Percentiles rank a stretch among this genome's conserved stretches.
Conservation (phyloP, 1,284 basidiomycete genomes). For the Exsudoporus floridanus region DNA sequence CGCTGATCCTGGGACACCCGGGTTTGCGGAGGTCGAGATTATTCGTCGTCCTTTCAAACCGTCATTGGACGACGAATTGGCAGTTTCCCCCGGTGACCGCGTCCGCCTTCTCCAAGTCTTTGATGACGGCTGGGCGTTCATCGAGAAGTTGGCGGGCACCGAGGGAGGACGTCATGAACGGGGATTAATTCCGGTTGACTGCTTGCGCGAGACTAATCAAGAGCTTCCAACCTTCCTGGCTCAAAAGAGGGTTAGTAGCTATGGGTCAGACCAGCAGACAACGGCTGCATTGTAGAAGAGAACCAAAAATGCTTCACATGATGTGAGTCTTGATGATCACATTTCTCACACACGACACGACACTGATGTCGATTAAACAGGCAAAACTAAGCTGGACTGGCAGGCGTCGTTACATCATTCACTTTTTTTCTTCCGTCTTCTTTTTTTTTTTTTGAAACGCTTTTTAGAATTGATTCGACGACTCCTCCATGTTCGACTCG, state of each 20-base stretch:
- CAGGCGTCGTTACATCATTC: background rate
- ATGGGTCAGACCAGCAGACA: constrained; percentile 1
- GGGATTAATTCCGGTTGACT: constrained; percentile 62
- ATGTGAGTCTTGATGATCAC: constrained; percentile 8
- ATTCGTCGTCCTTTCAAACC: constrained; percentile 58
- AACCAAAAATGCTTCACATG: background rate
- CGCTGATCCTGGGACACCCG: constrained; percentile 30
- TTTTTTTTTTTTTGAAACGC: background rate
- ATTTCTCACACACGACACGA: background rate
- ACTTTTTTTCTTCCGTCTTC: background rate
- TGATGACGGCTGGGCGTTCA: constrained; percentile 67
- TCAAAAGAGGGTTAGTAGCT: constrained; percentile 46
- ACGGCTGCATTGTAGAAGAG: constrained; percentile 1
- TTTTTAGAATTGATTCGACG: constrained; percentile 3
- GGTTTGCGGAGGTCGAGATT: constrained; percentile 43
- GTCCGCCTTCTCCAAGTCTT: constrained; percentile 55
- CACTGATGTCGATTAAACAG: constrained; percentile 8
- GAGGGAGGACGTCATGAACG: constrained; percentile 5
- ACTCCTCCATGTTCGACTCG: background rate
- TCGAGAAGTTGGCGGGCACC: constrained; percentile 41
- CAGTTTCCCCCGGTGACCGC: constrained; percentile 49
- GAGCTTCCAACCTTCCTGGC: constrained; percentile 51
- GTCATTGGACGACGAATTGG: constrained; percentile 58
- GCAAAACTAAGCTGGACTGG: background rate
- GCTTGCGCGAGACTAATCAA: constrained; percentile 49